Conservation (phyloP, 2,329 filamentous ascomycete genomes). For the Dactylellina drechsleri region DNA sequence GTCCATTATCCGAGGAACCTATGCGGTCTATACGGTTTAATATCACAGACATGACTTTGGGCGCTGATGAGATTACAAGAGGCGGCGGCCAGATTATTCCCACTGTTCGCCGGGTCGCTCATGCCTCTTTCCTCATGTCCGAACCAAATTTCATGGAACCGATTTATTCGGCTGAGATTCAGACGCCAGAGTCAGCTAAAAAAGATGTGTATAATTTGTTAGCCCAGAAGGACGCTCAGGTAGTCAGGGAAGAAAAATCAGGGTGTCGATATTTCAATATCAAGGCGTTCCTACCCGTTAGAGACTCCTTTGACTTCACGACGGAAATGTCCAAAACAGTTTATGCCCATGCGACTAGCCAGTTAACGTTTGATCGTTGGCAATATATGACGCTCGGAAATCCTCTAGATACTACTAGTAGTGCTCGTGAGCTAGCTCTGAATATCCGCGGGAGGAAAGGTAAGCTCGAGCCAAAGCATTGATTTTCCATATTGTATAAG, state of each 20-base stretch:
- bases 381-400: neutral
- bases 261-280: neutral
- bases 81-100: conserved; percentile 99
- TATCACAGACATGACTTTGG: conserved; percentile 98
- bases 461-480: neutral
- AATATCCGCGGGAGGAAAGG: neutral
- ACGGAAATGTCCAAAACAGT: neutral
- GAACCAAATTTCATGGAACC: conserved; percentile 88
- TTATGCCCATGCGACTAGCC: neutral
- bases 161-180: conserved; percentile 98
- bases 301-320: neutral
- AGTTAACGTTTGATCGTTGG: conserved; percentile 69
- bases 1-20: conserved; percentile 96
- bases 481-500: no score
- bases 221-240: neutral
- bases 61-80: conserved; percentile 99
- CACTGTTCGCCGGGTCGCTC: conserved; percentile 95
- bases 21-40: conserved; percentile 98
- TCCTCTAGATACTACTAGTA: neutral
- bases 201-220: conserved; percentile 73
- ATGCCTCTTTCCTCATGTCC: conserved; percentile 89
- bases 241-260: neutral
- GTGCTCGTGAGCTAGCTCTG: neutral
- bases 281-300: neutral
- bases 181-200: conserved; percentile 98